A percentile compares a stretch with the other conserved stretches of the same genome.
phyloP scores from a whole-genome alignment of 495 filamentous ascomycete genomes.

The Talaromyces trachyspermus region DNA sequence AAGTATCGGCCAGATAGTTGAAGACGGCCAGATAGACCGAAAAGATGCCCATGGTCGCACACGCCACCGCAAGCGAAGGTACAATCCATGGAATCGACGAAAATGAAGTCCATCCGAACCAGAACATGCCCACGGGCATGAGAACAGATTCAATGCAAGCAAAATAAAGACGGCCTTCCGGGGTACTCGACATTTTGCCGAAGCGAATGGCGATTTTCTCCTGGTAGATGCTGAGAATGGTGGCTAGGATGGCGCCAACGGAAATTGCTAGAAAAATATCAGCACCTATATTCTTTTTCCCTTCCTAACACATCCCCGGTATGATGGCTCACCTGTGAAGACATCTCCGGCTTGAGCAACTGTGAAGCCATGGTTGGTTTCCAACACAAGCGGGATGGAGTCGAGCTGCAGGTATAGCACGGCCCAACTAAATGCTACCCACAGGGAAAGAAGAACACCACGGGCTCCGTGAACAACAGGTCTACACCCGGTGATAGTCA shows the following conservation, averaged over 20 bases:
- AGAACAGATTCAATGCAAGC: constrained; percentile 64
- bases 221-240: constrained; percentile 69
- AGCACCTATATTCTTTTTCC: background rate
- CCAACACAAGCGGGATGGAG: constrained; percentile 72
- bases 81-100: constrained; percentile 68
- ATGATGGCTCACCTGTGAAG: constrained; percentile 55
- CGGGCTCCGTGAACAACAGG: constrained; percentile 80
- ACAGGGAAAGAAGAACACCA: constrained; percentile 94
- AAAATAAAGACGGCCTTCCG: constrained; percentile 79
- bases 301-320: background rate
- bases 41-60: constrained; percentile 83
- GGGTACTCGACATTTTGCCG: constrained; percentile 43
- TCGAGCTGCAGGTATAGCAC: constrained; percentile 79
- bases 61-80: constrained; percentile 60
- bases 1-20: constrained; percentile 92
- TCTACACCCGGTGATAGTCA: constrained; percentile 24
- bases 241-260: constrained; percentile 59
- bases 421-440: constrained; percentile 87
- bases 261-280: constrained; percentile 46
- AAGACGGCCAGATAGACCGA: constrained; percentile 85
- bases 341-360: constrained; percentile 61
- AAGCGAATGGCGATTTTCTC: constrained; percentile 42
- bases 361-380: constrained; percentile 59
- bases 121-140: constrained; percentile 72
- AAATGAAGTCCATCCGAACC: constrained; percentile 70